phyloP scores from a whole-genome alignment of 2,329 filamentous ascomycete genomes.

The Didymella glomerata region DNA sequence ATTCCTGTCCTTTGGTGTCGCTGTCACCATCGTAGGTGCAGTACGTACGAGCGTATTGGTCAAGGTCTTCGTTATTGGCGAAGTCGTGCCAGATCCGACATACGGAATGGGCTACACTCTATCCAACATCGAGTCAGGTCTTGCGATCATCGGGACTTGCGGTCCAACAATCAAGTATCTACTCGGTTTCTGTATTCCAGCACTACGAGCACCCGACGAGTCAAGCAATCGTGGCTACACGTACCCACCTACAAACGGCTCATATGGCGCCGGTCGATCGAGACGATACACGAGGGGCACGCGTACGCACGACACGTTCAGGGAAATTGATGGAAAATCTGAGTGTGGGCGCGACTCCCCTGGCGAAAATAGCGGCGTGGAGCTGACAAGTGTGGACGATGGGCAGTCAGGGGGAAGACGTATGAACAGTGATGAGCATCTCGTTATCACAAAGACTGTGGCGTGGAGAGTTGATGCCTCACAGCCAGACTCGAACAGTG shows the following conservation, averaged over 20 bases:
- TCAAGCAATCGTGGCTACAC: constrained; percentile 12
- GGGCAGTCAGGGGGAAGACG: neutral
- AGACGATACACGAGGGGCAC: constrained; percentile 8
- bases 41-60: constrained; percentile 25
- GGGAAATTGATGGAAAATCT: neutral
- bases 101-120: constrained; percentile 24
- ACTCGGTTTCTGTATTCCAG: constrained; percentile 27
- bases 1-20: constrained; percentile 30
- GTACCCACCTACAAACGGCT: constrained; percentile 9
- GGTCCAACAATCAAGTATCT: constrained; percentile 33
- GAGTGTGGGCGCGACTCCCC: neutral
- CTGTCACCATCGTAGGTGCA: constrained; percentile 27
- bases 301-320: neutral
- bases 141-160: constrained; percentile 29
- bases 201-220: constrained; percentile 18
- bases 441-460: constrained; percentile 19
- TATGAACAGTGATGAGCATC: constrained; percentile 1
- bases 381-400: neutral
- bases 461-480: constrained; percentile 15
- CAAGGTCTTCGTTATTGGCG: constrained; percentile 19
- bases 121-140: constrained; percentile 32
- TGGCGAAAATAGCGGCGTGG: neutral
- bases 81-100: constrained; percentile 16
- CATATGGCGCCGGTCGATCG: constrained; percentile 6
- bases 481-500: constrained; percentile 14